Percentiles rank a stretch among this genome's conserved stretches.
These are phyloP conservation scores for Madurella mycetomatis DNA, from an alignment of 2,329 filamentous ascomycete genomes.

Conservation along the genomic window DNA sequence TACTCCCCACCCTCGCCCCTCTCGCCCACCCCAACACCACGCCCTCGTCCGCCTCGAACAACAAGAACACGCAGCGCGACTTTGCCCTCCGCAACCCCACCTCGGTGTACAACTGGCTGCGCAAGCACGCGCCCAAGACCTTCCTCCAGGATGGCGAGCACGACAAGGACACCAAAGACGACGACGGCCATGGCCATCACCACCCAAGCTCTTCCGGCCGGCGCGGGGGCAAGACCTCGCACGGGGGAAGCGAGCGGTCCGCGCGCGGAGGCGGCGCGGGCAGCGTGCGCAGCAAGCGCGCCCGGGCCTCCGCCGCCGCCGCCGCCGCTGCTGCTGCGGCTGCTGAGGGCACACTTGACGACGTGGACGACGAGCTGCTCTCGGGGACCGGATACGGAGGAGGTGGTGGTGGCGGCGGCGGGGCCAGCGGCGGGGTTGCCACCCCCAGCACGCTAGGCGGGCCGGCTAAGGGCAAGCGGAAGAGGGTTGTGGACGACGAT, in stretches of 20 bases:
- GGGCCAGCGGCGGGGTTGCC: constrained; percentile 29
- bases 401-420: constrained; percentile 16
- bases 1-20: constrained; percentile 49
- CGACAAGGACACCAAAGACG: constrained; percentile 40
- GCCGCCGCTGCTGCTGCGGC: constrained; percentile 6
- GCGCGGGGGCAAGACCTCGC: constrained; percentile 32
- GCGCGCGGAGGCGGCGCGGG: constrained; percentile 9
- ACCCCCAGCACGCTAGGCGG: constrained; percentile 29
- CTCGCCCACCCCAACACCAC: constrained; percentile 36
- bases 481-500: constrained; percentile 51
- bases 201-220: constrained; percentile 22
- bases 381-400: constrained; percentile 17
- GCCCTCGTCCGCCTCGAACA: constrained; percentile 33
- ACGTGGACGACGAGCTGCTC: constrained; percentile 14
- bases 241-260: constrained; percentile 26
- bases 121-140: constrained; percentile 76
- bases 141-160: constrained; percentile 72
- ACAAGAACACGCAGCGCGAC: constrained; percentile 40
- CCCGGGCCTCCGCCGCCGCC: constrained; percentile 11
- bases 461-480: constrained; percentile 48
- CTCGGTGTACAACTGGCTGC: constrained; percentile 93
- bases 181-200: constrained; percentile 26
- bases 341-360: constrained; percentile 10
- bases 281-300: constrained; percentile 16
- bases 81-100: constrained; percentile 70